Conservation (phyloP, 2,329 filamentous ascomycete genomes). For the Erysiphe pulchra region DNA sequence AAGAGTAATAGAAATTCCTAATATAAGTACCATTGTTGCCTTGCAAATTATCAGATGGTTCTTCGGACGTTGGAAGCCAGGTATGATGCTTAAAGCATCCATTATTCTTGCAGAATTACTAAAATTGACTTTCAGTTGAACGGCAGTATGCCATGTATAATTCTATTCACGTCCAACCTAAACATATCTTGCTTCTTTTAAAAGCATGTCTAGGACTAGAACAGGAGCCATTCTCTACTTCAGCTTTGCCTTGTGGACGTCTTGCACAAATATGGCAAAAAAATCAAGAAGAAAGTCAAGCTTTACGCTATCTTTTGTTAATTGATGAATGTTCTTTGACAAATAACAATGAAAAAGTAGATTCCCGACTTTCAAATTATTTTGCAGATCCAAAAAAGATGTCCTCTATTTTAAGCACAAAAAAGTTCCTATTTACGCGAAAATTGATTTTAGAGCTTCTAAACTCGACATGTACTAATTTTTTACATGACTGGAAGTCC, state of each 20-base stretch:
- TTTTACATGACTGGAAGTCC: slow-evolving; percentile 9
- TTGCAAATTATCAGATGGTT: slow-evolving; percentile 61
- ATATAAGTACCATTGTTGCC: slow-evolving; percentile 37
- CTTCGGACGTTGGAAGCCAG: slow-evolving; percentile 56
- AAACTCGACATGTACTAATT: slow-evolving; percentile 8
- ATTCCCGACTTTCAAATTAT: slow-evolving; percentile 8
- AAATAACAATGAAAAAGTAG: neutral
- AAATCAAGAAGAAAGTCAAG: slow-evolving; percentile 15
- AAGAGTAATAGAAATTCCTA: slow-evolving; percentile 41
- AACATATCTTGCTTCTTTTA: slow-evolving; percentile 44
- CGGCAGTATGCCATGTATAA: slow-evolving; percentile 37
- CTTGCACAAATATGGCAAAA: slow-evolving; percentile 13
- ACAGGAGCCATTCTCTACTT: slow-evolving; percentile 3
- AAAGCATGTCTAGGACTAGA: slow-evolving; percentile 35
- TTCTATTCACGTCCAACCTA: slow-evolving; percentile 34
- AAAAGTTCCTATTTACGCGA: slow-evolving; percentile 9
- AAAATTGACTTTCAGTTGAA: slow-evolving; percentile 25
- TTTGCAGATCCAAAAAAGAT: slow-evolving; percentile 1
- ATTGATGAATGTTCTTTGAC: slow-evolving; percentile 14
- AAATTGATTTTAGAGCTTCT: slow-evolving; percentile 12
- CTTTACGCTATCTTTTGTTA: slow-evolving; percentile 29
- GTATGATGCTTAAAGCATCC: slow-evolving; percentile 21
- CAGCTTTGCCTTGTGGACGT: slow-evolving; percentile 6
- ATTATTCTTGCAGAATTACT: neutral
- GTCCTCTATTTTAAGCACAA: slow-evolving; percentile 6